Percentiles rank a stretch among this genome's conserved stretches.
These are phyloP conservation scores for Ascochyta rabiei DNA, from an alignment of 2,329 filamentous ascomycete species.

Conservation along the genomic window DNA sequence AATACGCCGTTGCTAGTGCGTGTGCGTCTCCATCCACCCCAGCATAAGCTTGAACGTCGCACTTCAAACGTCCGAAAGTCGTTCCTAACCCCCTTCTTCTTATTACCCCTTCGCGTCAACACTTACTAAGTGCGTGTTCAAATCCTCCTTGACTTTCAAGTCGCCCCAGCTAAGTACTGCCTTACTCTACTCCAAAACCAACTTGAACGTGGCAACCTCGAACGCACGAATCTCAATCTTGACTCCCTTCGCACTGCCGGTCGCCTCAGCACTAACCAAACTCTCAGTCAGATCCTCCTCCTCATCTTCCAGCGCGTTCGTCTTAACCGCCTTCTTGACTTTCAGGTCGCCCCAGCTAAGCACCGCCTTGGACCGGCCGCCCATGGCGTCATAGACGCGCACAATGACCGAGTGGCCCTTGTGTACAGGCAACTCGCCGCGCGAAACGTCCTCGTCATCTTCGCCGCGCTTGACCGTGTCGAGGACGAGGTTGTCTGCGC, in stretches of 20 bases:
- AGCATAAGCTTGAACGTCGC: conserved; percentile 71
- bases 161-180: conserved; percentile 70
- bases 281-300: conserved; percentile 56
- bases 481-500: conserved; percentile 71
- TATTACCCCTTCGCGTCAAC: conserved; percentile 55
- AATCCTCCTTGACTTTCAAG: conserved; percentile 71
- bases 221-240: conserved; percentile 70
- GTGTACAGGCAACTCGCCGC: conserved; percentile 62
- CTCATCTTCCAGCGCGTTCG: conserved; percentile 89
- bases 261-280: conserved; percentile 52
- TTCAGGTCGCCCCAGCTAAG: conserved; percentile 69
- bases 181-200: conserved; percentile 57
- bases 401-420: conserved; percentile 81
- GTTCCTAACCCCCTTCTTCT: conserved; percentile 58
- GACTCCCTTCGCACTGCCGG: conserved; percentile 56
- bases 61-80: conserved; percentile 81
- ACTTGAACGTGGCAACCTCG: conserved; percentile 81
- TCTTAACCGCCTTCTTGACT: conserved; percentile 79
- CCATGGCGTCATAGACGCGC: conserved; percentile 85
- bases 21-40: no score
- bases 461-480: conserved; percentile 89
- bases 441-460: conserved; percentile 60
- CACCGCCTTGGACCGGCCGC: conserved; percentile 75
- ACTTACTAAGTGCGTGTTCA: conserved; percentile 20
- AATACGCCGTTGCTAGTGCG: no score